These are phyloP conservation scores for Mollisia scopiformis DNA, from an alignment of 2,329 filamentous ascomycete genomes.

Conservation along the genomic window DNA sequence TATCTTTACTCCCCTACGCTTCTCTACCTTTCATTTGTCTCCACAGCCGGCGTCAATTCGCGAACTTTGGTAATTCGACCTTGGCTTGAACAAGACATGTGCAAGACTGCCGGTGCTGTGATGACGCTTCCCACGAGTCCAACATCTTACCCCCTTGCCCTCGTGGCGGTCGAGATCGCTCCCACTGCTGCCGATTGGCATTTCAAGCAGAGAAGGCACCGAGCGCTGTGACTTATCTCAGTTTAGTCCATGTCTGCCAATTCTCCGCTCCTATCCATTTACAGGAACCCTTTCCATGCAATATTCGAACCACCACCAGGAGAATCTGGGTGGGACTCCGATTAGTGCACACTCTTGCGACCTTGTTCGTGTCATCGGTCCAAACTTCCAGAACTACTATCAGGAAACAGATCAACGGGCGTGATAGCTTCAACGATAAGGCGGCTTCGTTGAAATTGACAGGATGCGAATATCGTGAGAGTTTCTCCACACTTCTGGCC, in stretches of 20 bases:
- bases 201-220: constrained; percentile 21
- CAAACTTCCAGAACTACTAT: constrained; percentile 19
- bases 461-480: constrained; percentile 30
- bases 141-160: constrained; percentile 13
- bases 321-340: constrained; percentile 22
- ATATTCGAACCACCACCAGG: constrained; percentile 19
- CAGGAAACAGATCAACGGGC: constrained; percentile 22
- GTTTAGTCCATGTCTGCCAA: constrained; percentile 15
- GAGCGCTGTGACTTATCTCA: constrained; percentile 14
- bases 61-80: constrained; percentile 29
- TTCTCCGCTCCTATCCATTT: constrained; percentile 39
- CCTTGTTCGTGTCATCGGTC: constrained; percentile 20
- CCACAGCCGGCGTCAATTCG: constrained; percentile 30
- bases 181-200: constrained; percentile 25
- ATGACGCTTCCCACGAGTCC: constrained; percentile 21
- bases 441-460: constrained; percentile 18
- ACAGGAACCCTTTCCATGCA: constrained; percentile 47
- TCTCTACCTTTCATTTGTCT: constrained; percentile 35
- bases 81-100: constrained; percentile 22
- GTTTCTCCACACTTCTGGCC: constrained; percentile 27
- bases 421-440: constrained; percentile 29
- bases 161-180: constrained; percentile 23
- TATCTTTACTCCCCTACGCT: constrained; percentile 31
- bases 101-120: constrained; percentile 21
- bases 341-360: constrained; percentile 18